Conservation (phyloP, 805 yeast genomes). For the Metschnikowia picachoensis region DNA sequence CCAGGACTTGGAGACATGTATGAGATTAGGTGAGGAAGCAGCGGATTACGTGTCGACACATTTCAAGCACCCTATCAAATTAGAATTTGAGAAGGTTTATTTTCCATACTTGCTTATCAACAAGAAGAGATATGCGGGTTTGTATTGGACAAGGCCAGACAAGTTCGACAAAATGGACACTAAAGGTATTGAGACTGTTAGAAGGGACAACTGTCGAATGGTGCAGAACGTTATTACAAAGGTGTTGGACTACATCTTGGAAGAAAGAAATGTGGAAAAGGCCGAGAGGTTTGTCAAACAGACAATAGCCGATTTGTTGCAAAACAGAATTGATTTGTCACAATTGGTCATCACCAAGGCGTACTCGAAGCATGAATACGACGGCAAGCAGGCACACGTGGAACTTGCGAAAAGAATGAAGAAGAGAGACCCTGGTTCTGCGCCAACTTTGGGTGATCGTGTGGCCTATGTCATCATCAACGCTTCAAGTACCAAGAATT, state of each 20-base stretch:
- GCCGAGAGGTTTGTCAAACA: conserved; percentile 84
- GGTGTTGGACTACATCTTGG: conserved; percentile 78
- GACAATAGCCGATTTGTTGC: conserved; percentile 84
- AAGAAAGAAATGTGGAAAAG: conserved; percentile 79
- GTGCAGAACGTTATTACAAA: conserved; percentile 94
- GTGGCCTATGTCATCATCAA: conserved; percentile 91
- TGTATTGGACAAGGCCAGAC: conserved; percentile 92
- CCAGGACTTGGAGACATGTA: conserved; percentile 72
- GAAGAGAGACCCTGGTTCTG: conserved; percentile 95
- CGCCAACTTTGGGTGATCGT: conserved; percentile 95
- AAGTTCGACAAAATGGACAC: conserved; percentile 96
- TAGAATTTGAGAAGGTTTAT: conserved; percentile 95
- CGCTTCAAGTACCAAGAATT: conserved; percentile 79
- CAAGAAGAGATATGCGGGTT: conserved; percentile 95
- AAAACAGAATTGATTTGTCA: conserved; percentile 88
- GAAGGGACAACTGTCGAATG: conserved; percentile 94
- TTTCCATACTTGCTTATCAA: conserved; percentile 91
- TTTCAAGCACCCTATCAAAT: conserved; percentile 82
- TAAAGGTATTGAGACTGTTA: conserved; percentile 96
- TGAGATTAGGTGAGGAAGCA: conserved; percentile 92
- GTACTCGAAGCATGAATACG: conserved; percentile 81
- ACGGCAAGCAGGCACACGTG: conserved; percentile 96
- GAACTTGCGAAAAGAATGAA: conserved; percentile 94
- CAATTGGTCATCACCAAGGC: conserved; percentile 93
- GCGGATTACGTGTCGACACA: conserved; percentile 79